phyloP scores from a whole-genome alignment of 208 protist species.

The Acanthamoeba royreba region DNA sequence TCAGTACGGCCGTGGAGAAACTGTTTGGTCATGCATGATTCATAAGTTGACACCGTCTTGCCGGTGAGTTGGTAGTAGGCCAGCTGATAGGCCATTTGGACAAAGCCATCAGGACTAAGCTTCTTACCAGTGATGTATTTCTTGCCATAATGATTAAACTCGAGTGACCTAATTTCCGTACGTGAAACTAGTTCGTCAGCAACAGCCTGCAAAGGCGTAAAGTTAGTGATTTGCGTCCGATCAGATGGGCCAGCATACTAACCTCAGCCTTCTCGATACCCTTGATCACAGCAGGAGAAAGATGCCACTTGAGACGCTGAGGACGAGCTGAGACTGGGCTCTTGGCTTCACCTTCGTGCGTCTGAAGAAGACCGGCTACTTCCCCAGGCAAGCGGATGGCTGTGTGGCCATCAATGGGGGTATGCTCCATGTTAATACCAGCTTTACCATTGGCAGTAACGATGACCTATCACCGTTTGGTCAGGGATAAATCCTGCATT shows the following conservation, averaged over 20 bases:
- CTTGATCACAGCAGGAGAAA: neutral
- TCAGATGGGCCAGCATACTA: too few relatives aligned
- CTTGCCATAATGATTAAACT: conserved; percentile 16
- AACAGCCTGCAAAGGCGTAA: neutral
- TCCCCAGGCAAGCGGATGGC: neutral
- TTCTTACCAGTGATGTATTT: conserved; percentile 13
- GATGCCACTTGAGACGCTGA: neutral
- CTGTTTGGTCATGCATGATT: conserved; percentile 33
- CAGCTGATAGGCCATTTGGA: conserved; percentile 46
- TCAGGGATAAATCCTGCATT: too few relatives aligned
- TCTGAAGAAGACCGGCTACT: neutral
- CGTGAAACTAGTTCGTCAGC: neutral
- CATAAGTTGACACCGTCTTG: conserved; percentile 36
- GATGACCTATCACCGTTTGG: too few relatives aligned
- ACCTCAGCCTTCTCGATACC: neutral
- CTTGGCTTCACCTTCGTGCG: neutral
- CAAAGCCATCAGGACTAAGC: conserved; percentile 30
- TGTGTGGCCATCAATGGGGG: neutral
- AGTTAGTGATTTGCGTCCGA: too few relatives aligned
- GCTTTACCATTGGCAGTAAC: neutral
- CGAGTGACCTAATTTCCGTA: neutral
- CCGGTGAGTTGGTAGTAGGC: neutral
- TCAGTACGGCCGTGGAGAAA: conserved; percentile 40
- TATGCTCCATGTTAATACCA: conserved; percentile 32
- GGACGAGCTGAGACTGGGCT: neutral